Percentiles rank a stretch among this genome's conserved stretches.
phyloP scores from a whole-genome alignment of 345 rosid species.

The Bruguiera parviflora region DNA sequence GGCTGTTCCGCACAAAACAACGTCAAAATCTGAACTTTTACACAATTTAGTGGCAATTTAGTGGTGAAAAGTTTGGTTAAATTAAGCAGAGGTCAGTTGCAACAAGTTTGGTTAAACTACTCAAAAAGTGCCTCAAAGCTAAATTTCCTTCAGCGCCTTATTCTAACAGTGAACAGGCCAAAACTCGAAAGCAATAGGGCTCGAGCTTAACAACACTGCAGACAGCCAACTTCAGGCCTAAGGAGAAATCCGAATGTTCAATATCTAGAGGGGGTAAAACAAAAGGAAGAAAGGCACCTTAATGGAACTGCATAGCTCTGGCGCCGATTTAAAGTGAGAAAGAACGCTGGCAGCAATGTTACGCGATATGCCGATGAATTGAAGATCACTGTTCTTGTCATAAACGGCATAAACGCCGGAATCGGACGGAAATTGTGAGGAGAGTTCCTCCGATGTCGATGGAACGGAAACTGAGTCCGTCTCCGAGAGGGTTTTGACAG shows the following conservation, averaged over 20 bases:
- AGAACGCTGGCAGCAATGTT: conserved; percentile 70
- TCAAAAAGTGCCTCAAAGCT: too few species aligned
- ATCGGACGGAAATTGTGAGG: conserved; percentile 40
- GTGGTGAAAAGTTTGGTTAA: too few species aligned
- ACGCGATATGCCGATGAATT: conserved; percentile 80
- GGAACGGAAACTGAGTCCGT: conserved; percentile 42
- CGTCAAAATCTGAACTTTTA: too few species aligned
- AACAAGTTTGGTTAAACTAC: too few species aligned
- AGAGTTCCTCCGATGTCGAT: conserved; percentile 30
- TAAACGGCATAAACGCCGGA: conserved; percentile 81
- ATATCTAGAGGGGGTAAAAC: neutral
- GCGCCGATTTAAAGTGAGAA: conserved; percentile 58
- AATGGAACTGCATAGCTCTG: conserved; percentile 69
- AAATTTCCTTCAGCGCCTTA: too few species aligned
- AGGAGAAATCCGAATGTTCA: neutral
- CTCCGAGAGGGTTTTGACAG: conserved; percentile 49
- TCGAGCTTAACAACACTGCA: too few species aligned
- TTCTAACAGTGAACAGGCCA: too few species aligned
- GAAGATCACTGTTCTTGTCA: conserved; percentile 58
- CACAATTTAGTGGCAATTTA: too few species aligned
- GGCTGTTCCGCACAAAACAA: too few species aligned
- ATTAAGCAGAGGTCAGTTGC: too few species aligned
- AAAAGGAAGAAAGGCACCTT: conserved; percentile 39
- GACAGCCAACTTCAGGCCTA: too few species aligned
- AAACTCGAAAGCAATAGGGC: too few species aligned